Conservation (phyloP, 1,139 yeast species). For the Kodamaea sp. region DNA sequence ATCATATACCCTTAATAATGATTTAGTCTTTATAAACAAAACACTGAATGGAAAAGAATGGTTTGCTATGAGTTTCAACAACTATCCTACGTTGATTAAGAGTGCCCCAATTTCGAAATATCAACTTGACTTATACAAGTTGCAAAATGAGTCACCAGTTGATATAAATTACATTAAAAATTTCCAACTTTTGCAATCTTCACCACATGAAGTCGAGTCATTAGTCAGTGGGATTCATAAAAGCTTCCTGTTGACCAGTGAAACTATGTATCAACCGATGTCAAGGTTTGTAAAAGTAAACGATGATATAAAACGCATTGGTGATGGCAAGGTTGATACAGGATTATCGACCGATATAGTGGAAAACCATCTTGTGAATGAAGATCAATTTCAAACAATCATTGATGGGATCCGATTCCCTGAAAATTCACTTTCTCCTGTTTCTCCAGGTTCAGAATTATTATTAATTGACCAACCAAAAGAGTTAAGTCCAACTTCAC, state of each 20-base stretch:
- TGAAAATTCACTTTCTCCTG: conserved; percentile 10
- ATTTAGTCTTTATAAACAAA: conserved; percentile 58
- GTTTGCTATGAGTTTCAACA: conserved; percentile 79
- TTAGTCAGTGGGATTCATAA: conserved; percentile 54
- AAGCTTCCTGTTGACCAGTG: conserved; percentile 31
- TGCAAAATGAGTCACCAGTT: conserved; percentile 13
- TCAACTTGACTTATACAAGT: conserved; percentile 35
- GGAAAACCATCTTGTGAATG: conserved; percentile 1
- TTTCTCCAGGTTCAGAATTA: conserved; percentile 11
- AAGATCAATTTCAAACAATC: conserved; percentile 13
- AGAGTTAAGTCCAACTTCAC: conserved; percentile 4
- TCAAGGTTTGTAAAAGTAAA: conserved; percentile 24
- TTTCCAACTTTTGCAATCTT: conserved; percentile 17
- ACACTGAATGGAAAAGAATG: conserved; percentile 64
- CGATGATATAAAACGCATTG: conserved; percentile 22
- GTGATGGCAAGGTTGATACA: conserved; percentile 19
- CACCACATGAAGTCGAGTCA: conserved; percentile 21
- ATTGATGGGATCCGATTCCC: conserved; percentile 41
- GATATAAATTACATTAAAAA: conserved; percentile 16
- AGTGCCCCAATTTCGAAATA: conserved; percentile 72
- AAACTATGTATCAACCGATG: conserved; percentile 37
- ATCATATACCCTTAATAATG: conserved; percentile 24
- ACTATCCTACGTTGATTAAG: conserved; percentile 77
- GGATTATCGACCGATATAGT: conserved; percentile 3
- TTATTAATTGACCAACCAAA: conserved; percentile 9